A percentile compares a stretch with the other conserved stretches of the same genome.
Conservation (phyloP, 306 rosid species). For the Myrica gale region DNA sequence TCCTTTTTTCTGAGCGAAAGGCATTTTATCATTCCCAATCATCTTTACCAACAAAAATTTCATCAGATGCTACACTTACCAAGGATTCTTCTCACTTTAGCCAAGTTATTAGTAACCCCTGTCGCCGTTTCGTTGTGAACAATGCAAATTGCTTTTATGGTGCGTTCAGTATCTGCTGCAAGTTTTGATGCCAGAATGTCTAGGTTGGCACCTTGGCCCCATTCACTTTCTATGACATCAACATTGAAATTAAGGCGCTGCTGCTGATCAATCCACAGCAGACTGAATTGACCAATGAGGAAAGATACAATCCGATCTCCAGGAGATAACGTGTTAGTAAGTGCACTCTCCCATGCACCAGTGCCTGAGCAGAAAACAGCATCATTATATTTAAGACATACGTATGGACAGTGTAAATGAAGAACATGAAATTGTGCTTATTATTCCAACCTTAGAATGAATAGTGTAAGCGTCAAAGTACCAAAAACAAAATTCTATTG, state of each 20-base stretch:
- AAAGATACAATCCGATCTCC: constrained; percentile 89
- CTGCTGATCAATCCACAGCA: constrained; percentile 99
- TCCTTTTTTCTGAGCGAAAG: neutral
- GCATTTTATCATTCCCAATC: neutral
- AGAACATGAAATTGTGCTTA: constrained; percentile 9
- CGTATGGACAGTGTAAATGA: neutral
- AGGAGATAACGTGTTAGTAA: constrained; percentile 93
- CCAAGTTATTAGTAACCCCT: constrained; percentile 88
- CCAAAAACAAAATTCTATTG: neutral
- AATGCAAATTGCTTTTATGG: constrained; percentile 92
- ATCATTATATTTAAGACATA: constrained; percentile 15
- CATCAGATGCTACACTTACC: constrained; percentile 48
- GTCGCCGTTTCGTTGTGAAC: constrained; percentile 99
- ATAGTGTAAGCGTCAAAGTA: neutral
- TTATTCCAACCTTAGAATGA: constrained; percentile 3
- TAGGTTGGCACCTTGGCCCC: constrained; percentile 96
- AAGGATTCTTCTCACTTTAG: constrained; percentile 72
- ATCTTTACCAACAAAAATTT: neutral
- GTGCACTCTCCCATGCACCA: constrained; percentile 99
- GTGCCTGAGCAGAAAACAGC: constrained; percentile 60
- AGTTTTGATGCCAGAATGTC: constrained; percentile 79
- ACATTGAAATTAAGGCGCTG: constrained; percentile 92
- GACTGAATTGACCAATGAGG: constrained; percentile 95
- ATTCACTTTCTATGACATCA: constrained; percentile 91
- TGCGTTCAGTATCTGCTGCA: constrained; percentile 69